Conservation (phyloP, 441 rosid species). For the Francoa sonchifolia region DNA sequence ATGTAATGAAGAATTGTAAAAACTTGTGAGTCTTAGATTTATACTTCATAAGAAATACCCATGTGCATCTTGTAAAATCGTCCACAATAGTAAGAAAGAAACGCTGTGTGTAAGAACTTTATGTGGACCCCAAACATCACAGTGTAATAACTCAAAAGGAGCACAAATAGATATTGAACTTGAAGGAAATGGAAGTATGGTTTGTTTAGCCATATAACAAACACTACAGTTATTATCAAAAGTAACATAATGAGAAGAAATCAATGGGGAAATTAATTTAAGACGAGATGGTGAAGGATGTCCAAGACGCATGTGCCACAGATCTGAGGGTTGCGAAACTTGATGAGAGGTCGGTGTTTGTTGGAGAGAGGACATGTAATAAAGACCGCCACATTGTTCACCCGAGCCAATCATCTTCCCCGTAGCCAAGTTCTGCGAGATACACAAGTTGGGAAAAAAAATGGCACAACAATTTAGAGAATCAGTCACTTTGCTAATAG, state of each 20-base stretch:
- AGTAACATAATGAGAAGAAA: no score
- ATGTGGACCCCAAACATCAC: background rate
- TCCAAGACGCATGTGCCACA: conserved; percentile 9
- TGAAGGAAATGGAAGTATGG: background rate
- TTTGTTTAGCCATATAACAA: background rate
- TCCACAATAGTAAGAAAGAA: background rate
- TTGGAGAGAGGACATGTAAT: conserved; percentile 3
- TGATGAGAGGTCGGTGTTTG: background rate
- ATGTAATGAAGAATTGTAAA: background rate
- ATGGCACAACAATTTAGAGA: background rate
- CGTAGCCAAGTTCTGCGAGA: background rate
- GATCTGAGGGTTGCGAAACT: background rate
- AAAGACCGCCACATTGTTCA: background rate
- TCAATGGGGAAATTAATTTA: no score
- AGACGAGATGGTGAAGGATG: no score
- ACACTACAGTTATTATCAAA: no score
- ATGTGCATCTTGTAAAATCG: background rate
- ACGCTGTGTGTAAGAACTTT: background rate
- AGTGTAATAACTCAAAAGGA: background rate
- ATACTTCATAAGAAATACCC: background rate
- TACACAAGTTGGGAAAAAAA: background rate
- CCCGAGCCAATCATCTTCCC: conserved; percentile 1
- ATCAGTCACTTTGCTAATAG: background rate
- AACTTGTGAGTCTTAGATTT: background rate
- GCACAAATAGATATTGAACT: no score